Base-by-base conservation (phyloP, 805 yeast species). In the Candida morakotiae region DNA sequence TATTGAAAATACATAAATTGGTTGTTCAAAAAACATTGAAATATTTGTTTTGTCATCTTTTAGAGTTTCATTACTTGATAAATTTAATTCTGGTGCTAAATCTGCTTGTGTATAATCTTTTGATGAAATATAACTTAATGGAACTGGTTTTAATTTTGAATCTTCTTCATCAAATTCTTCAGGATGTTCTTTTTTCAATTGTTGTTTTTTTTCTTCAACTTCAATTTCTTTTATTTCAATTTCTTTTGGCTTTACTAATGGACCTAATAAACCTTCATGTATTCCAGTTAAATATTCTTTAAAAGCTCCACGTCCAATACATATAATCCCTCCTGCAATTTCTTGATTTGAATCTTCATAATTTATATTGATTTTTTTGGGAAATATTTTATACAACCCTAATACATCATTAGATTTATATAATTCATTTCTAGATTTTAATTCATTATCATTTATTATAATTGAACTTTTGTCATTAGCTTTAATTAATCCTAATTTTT, bases 201-300 rank as follows among this genome's bases (percentile, higher is more conserved):
- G 19, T 20, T 30, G 17, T 22, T 30, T 31, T 8, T 18, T 21
- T 21, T 26, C 39, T 35, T 37, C 36, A 15, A 31, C 16, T 18
- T 31, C 36, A 13, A 26, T 24, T 30, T 30, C 39, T 20, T 25
- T 26, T 13, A 14, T 4, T 31, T 22, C 22, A 6, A 29, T 19
- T n/a, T 21, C 18, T 23, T 27, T 61, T 2, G 69, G 70, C 37
- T 54, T 55, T 27, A 67, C 87, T 41, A 91, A 64, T 2, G 98
- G 98, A 0, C 98, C 98, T 31, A 93, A 61, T 55, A 93, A 71
- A 5, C 98, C 98, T 64, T 93, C 98, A 49, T 93, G 96, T 9
- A 93, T 56, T 8, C 99, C 99, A 30, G 75, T 72, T 37, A 93
- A 56, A 55, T 87, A 93, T 67, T 93, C 99, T 58, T 91, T 91